Base-by-base conservation (phyloP, 1,139 yeast species). In the Saccharomyces hybrid region DNA sequence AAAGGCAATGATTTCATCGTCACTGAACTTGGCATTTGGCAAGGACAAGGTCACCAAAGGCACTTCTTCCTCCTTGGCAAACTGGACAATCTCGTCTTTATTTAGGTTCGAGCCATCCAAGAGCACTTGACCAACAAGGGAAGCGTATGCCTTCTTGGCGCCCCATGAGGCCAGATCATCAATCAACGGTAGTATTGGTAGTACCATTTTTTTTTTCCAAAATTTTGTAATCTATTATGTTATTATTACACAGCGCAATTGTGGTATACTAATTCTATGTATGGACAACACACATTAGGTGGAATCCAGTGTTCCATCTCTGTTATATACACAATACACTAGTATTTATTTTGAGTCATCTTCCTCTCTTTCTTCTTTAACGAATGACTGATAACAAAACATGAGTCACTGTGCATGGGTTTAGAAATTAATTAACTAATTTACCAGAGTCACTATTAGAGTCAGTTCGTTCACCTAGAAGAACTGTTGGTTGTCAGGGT, bases 1-100 rank as follows among this genome's bases (percentile, higher is more conserved):
- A 16, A 38, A 38, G 44, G 25, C 44, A 19, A 38, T 38, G 41
- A 88, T 66, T 11, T 74, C 76, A 44, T 28, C 32, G 5, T 31
- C 29, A 65, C 60, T 3, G 66, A 59, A 19, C 63, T 55, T 16
- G 2, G n/a, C 44, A 38, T 13, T 38, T 19, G 44, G 44, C 44
- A 38, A 19, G 25, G 44, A 38, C 25, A 38, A 38, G 55, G 49
- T 19, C 52, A 54, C 50, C 60, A 56, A 5, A 42, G 34, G 5
- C 48, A 42, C 31, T 47, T 54, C 44, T 52, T 50, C 25, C 47
- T 55, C 49, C 23, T 62, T 51, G 23, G 57, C 56, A 42, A 63
- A 58, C 1, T 50, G 51, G 26, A 59, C 38, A 32, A 68, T 53
- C 6, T 58, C 57, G 2, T 55, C 61, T 14, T 52, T 52, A 2